Evolutionary conservation across 2,329 filamentous ascomycete genomes (phyloP).

Genomic region (Apiospora rasikravindrae): DNA sequence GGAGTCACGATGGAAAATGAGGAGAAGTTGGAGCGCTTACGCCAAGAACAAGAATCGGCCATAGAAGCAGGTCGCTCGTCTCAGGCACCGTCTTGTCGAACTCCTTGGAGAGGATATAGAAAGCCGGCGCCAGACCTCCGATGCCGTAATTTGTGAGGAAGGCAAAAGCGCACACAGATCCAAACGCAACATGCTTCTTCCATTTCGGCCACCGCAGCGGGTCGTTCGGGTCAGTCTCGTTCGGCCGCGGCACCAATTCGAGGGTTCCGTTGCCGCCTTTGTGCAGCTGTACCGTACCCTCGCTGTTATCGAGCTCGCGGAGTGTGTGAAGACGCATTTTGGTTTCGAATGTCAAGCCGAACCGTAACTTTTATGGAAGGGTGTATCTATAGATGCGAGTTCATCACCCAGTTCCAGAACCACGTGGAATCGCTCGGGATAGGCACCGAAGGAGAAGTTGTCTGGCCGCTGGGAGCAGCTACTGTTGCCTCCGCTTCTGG

Average conservation of each 20-base stretch:
- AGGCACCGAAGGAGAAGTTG: conserved; percentile 1
- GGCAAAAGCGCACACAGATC: conserved; percentile 49
- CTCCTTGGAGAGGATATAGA: conserved; percentile 48
- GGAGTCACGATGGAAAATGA: neutral
- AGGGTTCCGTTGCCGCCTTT: conserved; percentile 27
- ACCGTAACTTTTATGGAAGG: neutral
- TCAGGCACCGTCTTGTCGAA: conserved; percentile 48
- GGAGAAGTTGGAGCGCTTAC: neutral
- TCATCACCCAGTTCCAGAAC: conserved; percentile 33
- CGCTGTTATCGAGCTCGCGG: conserved; percentile 20
- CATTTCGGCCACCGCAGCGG: conserved; percentile 51
- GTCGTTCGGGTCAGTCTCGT: conserved; percentile 50
- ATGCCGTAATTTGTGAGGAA: conserved; percentile 52
- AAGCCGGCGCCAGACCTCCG: conserved; percentile 50
- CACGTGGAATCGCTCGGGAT: conserved; percentile 24
- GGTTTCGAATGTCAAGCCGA: neutral
- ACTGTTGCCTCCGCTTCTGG: conserved; percentile 14
- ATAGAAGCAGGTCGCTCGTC: conserved; percentile 50
- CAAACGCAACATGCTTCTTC: conserved; percentile 51
- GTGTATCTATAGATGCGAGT: conserved; percentile 25
- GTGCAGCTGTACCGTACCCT: conserved; percentile 53
- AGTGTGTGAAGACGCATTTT: conserved; percentile 20
- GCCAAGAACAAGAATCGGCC: conserved; percentile 29
- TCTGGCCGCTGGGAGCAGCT: conserved; percentile 16
- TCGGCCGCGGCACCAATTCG: conserved; percentile 50